Base-by-base conservation (phyloP, 768 basidiomycete genomes). In the Lactifluus pinguis region DNA sequence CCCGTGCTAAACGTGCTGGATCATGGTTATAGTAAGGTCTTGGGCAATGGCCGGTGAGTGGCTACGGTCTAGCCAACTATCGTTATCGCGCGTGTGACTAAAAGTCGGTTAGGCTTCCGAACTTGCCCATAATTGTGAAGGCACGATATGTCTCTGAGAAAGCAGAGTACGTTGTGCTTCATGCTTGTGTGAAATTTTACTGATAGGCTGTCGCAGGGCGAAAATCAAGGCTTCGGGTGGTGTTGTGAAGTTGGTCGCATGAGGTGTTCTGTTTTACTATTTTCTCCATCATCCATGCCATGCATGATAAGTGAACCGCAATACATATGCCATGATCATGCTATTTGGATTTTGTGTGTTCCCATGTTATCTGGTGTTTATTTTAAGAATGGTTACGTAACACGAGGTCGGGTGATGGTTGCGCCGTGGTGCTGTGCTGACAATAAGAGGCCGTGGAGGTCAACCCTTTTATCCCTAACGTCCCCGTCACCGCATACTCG, bases 211-310 rank as follows among this genome's bases (percentile, higher is more conserved):
- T 66, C 49, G n/a, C 68, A 82, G 81, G 73, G 71, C 69, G 38
- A 92, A 92, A 76, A 93, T 93, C 80, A 92, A 91, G 78, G 92
- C 86, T 76, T 91, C 89, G 63, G 93, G 93, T 61, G 93, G 93
- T 71, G 94, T 95, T 70, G 92, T 99, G 68, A 84, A 85, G 76
- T 82, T 98, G 69, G 78, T 94, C 70, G 95, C 95, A 74, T 98
- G 83, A 77, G 65, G 19, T 69, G 55, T 67, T 69, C 42, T 72
- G 59, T 71, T 70, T 65, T 67, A 68, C 55, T 58, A 56, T 44
- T 59, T 34, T 34, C 32, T 34, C 32, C 1, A 6, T 34, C 32
- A 4, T 34, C 32, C 64, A 38, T 60, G 56, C 53, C 69, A 68
- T 70, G 42, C 56, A 72, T 70, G 69, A 71, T 66, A 66, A 67